Evolutionary conservation across 2,329 filamentous ascomycete species (phyloP).

Genomic region (Camptophora hylomeconis): DNA sequence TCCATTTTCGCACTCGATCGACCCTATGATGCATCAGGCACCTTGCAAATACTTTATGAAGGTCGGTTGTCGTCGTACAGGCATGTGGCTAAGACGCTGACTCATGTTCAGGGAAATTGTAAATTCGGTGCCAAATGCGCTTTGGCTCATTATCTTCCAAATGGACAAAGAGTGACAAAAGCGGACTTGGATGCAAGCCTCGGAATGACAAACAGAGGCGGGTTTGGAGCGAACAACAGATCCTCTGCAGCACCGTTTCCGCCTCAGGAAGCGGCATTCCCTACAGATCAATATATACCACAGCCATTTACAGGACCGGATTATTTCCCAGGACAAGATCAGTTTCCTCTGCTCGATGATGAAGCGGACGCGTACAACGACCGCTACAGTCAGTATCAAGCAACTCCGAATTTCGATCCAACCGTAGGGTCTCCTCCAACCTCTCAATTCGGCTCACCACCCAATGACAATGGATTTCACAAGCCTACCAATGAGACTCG

Average conservation of each 20-base stretch:
- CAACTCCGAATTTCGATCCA: slow-evolving; percentile 44
- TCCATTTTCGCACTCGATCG: slow-evolving; percentile 89
- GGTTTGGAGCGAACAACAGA: slow-evolving; percentile 33
- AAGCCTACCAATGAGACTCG: slow-evolving; percentile 54
- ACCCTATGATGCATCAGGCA: slow-evolving; percentile 69
- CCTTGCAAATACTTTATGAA: slow-evolving; percentile 98
- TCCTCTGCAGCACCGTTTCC: slow-evolving; percentile 52
- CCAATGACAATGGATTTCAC: slow-evolving; percentile 62
- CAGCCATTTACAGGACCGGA: slow-evolving; percentile 3
- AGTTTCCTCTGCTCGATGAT: slow-evolving; percentile 28
- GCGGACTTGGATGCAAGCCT: slow-evolving; percentile 35
- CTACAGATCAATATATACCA: slow-evolving; percentile 40
- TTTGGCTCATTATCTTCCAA: slow-evolving; percentile 86
- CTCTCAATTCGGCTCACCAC: slow-evolving; percentile 69
- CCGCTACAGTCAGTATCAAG: slow-evolving; percentile 29
- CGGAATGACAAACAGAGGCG: slow-evolving; percentile 28
- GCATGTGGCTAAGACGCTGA: slow-evolving; percentile 8
- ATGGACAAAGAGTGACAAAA: slow-evolving; percentile 82
- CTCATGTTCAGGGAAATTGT: slow-evolving; percentile 67
- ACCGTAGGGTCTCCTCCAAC: slow-evolving; percentile 45
- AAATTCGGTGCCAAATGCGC: slow-evolving; percentile 98
- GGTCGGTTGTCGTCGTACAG: slow-evolving; percentile 38
- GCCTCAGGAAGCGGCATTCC: slow-evolving; percentile 57
- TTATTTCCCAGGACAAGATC: slow-evolving; percentile 27
- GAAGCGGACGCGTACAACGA: slow-evolving; percentile 26